Base-by-base conservation (phyloP, 495 filamentous ascomycete species). In the Chaetomium fimeti region DNA sequence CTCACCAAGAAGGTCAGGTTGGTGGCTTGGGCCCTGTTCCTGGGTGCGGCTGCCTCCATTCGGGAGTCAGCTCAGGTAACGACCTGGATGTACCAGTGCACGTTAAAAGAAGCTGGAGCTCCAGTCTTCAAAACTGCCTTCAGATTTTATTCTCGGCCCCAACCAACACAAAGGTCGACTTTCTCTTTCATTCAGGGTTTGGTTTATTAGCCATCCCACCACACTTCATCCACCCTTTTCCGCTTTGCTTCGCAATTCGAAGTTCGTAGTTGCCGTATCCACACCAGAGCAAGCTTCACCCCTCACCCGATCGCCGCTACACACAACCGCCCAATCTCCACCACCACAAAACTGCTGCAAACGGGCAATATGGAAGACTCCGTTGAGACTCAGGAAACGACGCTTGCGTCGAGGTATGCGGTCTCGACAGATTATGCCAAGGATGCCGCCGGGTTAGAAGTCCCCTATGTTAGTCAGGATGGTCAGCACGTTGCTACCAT, bases 401-500 rank as follows among this genome's bases (percentile, higher is more conserved):
- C 67, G 16, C 59, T 74, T 9, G 53, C 68, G 1, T 47, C 49
- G n/a, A 69, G 57, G 62, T 72, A 74, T 54, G 67, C 63, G 22
- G 70, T 70, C 1, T 72, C 70, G 56, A 73, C 70, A 1, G 72
- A 74, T n/a, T 75, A 68, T 48, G 62, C 60, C 58, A 75, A 73
- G 61, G 61, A 70, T 60, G 71, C 73, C 16, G 70, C 22, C 0
- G 63, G 53, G 5, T 57, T 66, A 40, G 47, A 71, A 38, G 76
- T 77, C 9, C 89, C 89, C 11, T 87, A 85, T 69, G 72, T 73
- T 45, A 74, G 80, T 28, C 92, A 96, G 72, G 84, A 93, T 70
- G 75, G 79, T 13, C 77, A 84, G 45, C 80, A 89, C 65, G 81
- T 90, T 49, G 72, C 82, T 1, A 74, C 81, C 29, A 77, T 97